Evolutionary conservation across 225 moss, liverwort and hornwort species (phyloP).

Genomic region (Marchantia paleacea): DNA sequence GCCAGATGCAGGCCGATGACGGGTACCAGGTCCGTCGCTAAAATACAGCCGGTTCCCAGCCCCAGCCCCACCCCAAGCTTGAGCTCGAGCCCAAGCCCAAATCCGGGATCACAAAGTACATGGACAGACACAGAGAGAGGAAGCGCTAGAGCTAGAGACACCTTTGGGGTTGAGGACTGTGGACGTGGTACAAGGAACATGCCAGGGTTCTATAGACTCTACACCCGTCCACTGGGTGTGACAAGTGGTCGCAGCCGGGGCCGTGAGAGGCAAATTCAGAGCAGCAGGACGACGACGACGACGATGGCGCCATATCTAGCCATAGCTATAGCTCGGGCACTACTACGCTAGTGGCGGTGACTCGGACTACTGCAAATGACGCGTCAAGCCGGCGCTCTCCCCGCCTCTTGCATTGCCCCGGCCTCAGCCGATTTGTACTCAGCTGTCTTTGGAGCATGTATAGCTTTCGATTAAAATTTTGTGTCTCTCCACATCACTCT

Average conservation of each 20-base stretch:
- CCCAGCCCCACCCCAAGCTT: too few species aligned
- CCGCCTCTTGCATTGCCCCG: background rate
- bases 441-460: background rate
- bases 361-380: background rate
- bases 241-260: slow-evolving; percentile 2
- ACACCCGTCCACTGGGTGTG: background rate
- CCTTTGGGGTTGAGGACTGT: too few species aligned
- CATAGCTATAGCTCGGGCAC: too few species aligned
- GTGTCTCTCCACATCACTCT: background rate
- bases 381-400: background rate
- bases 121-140: too few species aligned
- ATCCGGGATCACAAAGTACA: too few species aligned
- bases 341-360: background rate
- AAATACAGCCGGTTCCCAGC: too few species aligned
- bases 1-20: too few species aligned
- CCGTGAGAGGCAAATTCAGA: background rate
- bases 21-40: too few species aligned
- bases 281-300: too few species aligned
- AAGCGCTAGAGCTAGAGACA: too few species aligned
- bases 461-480: background rate
- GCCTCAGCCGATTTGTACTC: background rate
- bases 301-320: too few species aligned
- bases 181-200: background rate
- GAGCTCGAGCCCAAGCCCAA: too few species aligned
- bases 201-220: background rate